Evolutionary conservation across 2,329 filamentous ascomycete genomes (phyloP).

Genomic region (Botryotinia convoluta): DNA sequence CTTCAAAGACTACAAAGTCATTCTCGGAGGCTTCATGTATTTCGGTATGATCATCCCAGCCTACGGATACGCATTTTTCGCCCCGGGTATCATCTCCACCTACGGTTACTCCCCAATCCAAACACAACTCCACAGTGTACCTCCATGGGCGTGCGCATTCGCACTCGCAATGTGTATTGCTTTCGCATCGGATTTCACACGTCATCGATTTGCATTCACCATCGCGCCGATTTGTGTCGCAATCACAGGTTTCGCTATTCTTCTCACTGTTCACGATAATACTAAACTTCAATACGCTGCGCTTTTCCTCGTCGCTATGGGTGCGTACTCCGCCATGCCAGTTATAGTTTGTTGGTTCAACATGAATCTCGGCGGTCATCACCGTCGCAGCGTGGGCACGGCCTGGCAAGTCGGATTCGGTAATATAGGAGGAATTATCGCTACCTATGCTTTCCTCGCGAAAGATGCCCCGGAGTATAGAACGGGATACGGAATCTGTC

Average conservation of each 20-base stretch:
- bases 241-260: constrained; percentile 72
- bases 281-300: constrained; percentile 69
- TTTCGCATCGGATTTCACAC: constrained; percentile 64
- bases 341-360: constrained; percentile 82
- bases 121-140: constrained; percentile 51
- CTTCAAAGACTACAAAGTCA: constrained; percentile 72
- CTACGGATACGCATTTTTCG: constrained; percentile 76
- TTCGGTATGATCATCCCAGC: constrained; percentile 75
- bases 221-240: constrained; percentile 65
- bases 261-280: constrained; percentile 70
- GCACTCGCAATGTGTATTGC: constrained; percentile 75
- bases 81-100: constrained; percentile 66
- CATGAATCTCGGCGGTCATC: constrained; percentile 75
- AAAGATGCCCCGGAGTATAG: constrained; percentile 67
- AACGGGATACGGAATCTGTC: constrained; percentile 73
- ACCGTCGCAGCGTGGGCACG: constrained; percentile 65
- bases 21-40: constrained; percentile 77
- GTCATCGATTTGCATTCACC: constrained; percentile 73
- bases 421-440: constrained; percentile 76
- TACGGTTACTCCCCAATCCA: constrained; percentile 59
- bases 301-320: constrained; percentile 78
- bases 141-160: constrained; percentile 70
- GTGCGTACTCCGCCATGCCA: constrained; percentile 84
- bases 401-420: constrained; percentile 79
- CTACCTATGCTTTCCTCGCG: constrained; percentile 66